Evolutionary conservation across 495 filamentous ascomycete species (phyloP).

Genomic region (Bombardia bombarda): DNA sequence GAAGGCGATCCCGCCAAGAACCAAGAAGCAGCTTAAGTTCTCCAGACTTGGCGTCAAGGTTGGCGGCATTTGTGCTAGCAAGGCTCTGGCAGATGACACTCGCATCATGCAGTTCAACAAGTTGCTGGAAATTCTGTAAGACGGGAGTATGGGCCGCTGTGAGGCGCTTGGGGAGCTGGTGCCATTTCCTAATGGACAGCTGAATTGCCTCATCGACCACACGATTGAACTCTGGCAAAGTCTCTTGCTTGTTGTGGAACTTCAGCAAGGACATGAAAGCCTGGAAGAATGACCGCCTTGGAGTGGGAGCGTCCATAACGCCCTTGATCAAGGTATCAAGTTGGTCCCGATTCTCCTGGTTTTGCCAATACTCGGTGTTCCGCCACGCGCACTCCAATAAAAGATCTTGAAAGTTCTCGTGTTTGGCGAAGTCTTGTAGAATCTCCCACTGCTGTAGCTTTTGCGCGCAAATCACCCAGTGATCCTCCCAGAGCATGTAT

Average conservation of each 20-base stretch:
- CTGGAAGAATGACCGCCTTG: slow-evolving; percentile 89
- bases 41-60: slow-evolving; percentile 88
- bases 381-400: slow-evolving; percentile 92
- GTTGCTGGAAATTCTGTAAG: slow-evolving; percentile 93
- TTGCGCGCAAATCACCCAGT: slow-evolving; percentile 95
- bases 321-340: slow-evolving; percentile 88
- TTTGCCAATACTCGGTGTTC: slow-evolving; percentile 86
- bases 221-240: slow-evolving; percentile 69
- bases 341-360: slow-evolving; percentile 73
- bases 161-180: slow-evolving; percentile 85
- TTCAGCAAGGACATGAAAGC: slow-evolving; percentile 95
- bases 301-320: slow-evolving; percentile 93
- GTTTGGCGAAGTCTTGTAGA: slow-evolving; percentile 93
- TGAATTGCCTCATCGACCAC: slow-evolving; percentile 95
- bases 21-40: slow-evolving; percentile 91
- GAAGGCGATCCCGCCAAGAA: slow-evolving; percentile 91
- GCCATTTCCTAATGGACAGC: slow-evolving; percentile 94
- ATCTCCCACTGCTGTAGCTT: slow-evolving; percentile 99
- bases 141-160: slow-evolving; percentile 95
- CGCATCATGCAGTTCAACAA: slow-evolving; percentile 97
- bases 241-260: slow-evolving; percentile 80
- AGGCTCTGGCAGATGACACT: slow-evolving; percentile 91
- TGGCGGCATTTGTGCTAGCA: slow-evolving; percentile 68
- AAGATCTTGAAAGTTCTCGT: slow-evolving; percentile 98
- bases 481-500: slow-evolving; percentile 99